Percentiles rank a stretch among this genome's conserved stretches.
phyloP scores from a whole-genome alignment of 176 grass and related monocot genomes.

The Musa schizocarpa region DNA sequence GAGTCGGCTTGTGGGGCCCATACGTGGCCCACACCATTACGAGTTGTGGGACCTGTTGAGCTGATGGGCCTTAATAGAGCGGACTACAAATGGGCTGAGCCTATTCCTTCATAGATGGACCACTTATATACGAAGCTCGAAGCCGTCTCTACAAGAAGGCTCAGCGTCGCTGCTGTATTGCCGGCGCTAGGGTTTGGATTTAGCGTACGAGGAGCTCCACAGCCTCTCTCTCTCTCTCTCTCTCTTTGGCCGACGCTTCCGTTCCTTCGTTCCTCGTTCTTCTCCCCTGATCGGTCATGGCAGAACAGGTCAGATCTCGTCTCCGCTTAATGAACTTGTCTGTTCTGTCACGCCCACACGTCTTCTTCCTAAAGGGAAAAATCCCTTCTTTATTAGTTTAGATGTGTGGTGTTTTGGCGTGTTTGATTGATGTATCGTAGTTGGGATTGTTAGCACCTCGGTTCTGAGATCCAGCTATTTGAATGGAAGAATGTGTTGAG shows the following conservation, averaged over 20 bases:
- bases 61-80: no score
- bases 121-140: background rate
- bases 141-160: background rate
- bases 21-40: no score
- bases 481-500: background rate
- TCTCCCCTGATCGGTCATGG: background rate
- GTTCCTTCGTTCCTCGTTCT: background rate
- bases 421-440: no score
- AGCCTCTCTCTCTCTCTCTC: no score
- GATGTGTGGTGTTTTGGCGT: no score
- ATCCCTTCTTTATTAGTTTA: no score
- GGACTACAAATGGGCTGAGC: no score
- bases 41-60: no score
- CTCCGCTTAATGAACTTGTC: no score
- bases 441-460: background rate
- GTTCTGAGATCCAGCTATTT: background rate
- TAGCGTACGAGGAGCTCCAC: background rate
- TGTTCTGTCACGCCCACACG: background rate
- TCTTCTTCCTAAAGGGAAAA: no score
- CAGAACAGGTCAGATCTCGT: constrained; percentile 2
- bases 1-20: no score
- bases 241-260: background rate
- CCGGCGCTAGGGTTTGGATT: constrained; percentile 1
- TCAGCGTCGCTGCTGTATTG: background rate
- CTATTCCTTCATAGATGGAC: no score